Base-by-base conservation (phyloP, 805 yeast genomes). In the Priceomyces medius region DNA sequence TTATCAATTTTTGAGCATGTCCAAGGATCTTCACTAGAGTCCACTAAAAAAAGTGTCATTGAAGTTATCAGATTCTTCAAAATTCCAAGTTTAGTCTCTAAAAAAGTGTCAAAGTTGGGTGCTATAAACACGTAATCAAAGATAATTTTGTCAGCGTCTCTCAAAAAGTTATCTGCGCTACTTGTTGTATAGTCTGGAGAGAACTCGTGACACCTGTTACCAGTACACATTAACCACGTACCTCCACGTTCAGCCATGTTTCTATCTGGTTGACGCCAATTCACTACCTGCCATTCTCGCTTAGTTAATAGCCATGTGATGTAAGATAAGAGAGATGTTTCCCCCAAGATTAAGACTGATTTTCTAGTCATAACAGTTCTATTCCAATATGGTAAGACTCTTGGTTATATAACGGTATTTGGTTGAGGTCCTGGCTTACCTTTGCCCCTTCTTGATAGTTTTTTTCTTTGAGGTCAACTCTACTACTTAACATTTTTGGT, bases 21-120 rank as follows among this genome's bases (percentile, higher is more conserved):
- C 54, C 54, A 52, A 2, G 52, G 52, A 44, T 43, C 26, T 4
- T 45, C 43, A 18, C 35, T 45, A 12, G 53, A 43, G 31, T 53
- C 58, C 4, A 44, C 32, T 9, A 53, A n/a, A 3, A 50, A 27
- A 6, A 45, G 20, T 2, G 56, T 36, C 12, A 35, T 24, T 5
- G 10, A 14, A 20, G 33, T 33, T 3, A 49, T 34, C 2, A 46
- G 10, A 3, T 35, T 14, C n/a, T 37, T 31, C 33, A 50, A 39
- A 13, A 29, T 14, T 3, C 28, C 17, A 4, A 29, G 9, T 16
- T 37, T 38, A 17, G 18, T 24, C 14, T 17, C 14, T 19, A 49
- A 38, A 3, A 16, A 7, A 18, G 20, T 7, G 14, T 29, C 35
- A 23, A 45, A 34, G n/a, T 38, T 35, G 12, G 41, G 43, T 10